A percentile compares a stretch with the other conserved stretches of the same genome.
Conservation (phyloP, 148 eudicot species). For the Fagopyrum homotropicum region DNA sequence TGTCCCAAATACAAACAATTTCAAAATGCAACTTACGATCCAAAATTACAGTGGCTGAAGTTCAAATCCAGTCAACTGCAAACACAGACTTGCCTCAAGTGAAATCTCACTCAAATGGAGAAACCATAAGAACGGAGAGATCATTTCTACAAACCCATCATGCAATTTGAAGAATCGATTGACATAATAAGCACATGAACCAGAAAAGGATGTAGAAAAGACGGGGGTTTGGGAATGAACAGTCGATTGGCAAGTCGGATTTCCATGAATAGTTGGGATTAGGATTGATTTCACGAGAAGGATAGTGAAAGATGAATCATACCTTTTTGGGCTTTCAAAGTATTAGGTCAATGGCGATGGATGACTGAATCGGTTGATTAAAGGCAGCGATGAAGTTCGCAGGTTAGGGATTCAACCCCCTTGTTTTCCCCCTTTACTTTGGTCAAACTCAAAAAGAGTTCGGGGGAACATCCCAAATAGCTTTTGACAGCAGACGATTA, state of each 20-base stretch:
- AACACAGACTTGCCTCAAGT: neutral
- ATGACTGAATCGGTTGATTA: neutral
- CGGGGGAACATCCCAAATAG: too few species aligned
- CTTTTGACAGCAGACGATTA: too few species aligned
- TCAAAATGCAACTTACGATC: neutral
- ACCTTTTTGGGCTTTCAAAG: neutral
- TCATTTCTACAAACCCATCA: neutral
- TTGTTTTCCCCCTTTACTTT: neutral
- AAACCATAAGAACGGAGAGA: neutral
- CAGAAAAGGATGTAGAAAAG: neutral
- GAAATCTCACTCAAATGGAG: neutral
- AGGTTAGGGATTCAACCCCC: neutral
- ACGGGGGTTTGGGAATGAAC: neutral
- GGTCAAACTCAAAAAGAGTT: neutral
- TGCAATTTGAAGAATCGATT: neutral
- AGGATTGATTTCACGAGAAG: neutral
- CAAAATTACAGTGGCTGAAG: neutral
- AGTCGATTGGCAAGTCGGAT: neutral
- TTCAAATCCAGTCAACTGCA: neutral
- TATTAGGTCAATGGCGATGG: neutral
- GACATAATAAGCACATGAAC: neutral
- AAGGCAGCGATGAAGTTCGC: neutral
- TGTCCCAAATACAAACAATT: neutral
- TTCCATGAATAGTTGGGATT: neutral
- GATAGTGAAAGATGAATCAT: slow-evolving; percentile 1